Evolutionary conservation across 1,139 yeast genomes (phyloP).

Genomic region (Tardiomyces digboiensis): DNA sequence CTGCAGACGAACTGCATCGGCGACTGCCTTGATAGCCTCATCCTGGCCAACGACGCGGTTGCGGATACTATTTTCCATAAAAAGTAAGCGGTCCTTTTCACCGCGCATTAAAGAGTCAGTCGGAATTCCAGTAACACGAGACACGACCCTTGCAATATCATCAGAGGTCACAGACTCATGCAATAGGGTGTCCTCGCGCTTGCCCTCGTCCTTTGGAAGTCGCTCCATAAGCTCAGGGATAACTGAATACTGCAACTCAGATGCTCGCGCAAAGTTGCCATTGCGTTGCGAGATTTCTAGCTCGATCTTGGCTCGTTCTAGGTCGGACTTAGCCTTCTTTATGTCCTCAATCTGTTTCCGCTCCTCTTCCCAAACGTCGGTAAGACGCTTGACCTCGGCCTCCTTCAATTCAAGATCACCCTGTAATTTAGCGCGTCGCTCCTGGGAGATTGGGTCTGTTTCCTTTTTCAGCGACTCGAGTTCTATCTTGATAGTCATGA

Average conservation of each 20-base stretch:
- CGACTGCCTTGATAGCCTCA: slow-evolving; percentile 80
- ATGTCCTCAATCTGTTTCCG: slow-evolving; percentile 69
- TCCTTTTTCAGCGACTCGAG: slow-evolving; percentile 86
- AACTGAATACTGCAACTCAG: slow-evolving; percentile 76
- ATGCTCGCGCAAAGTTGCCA: slow-evolving; percentile 82
- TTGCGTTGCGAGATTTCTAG: slow-evolving; percentile 75
- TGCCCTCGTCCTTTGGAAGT: slow-evolving; percentile 39
- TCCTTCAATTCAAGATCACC: slow-evolving; percentile 80
- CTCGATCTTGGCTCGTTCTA: slow-evolving; percentile 78
- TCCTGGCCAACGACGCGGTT: slow-evolving; percentile 90
- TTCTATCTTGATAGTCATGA: slow-evolving; percentile 93
- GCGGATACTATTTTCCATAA: slow-evolving; percentile 83
- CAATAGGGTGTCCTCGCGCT: slow-evolving; percentile 35
- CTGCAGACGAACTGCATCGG: slow-evolving; percentile 93
- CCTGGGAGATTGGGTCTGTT: slow-evolving; percentile 67
- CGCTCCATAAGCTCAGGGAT: slow-evolving; percentile 71
- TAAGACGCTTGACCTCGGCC: slow-evolving; percentile 55
- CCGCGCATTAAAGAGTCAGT: slow-evolving; percentile 88
- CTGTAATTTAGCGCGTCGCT: slow-evolving; percentile 71
- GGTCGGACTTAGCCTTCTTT: slow-evolving; percentile 66
- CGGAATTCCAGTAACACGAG: slow-evolving; percentile 95
- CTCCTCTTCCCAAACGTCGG: slow-evolving; percentile 81
- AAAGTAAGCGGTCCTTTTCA: slow-evolving; percentile 85
- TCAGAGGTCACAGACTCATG: slow-evolving; percentile 94
- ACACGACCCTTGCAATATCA: slow-evolving; percentile 85